These are phyloP conservation scores for Sporisorium scitamineum DNA, from an alignment of 1,284 basidiomycete species.

Conservation along the genomic window DNA sequence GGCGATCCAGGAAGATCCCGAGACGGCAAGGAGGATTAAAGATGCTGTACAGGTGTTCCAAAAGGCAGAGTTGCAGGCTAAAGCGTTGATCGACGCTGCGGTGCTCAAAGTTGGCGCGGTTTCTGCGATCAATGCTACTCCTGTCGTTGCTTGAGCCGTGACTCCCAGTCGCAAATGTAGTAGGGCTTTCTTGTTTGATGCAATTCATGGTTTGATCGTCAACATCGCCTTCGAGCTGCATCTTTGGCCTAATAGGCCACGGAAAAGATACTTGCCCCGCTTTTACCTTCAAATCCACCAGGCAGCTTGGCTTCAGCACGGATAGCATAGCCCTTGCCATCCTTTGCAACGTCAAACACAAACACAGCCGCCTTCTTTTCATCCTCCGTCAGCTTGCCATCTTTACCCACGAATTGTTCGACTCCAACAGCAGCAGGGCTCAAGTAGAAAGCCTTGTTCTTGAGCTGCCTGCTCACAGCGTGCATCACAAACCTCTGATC, in stretches of 20 bases:
- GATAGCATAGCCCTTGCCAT: slow-evolving; percentile 26
- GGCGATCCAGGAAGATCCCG: slow-evolving; percentile 22
- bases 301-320: slow-evolving; percentile 6
- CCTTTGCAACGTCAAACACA: slow-evolving; percentile 13
- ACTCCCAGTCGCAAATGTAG: too few species aligned
- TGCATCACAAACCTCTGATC: slow-evolving; percentile 19
- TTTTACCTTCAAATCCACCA: background rate
- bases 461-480: slow-evolving; percentile 2
- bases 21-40: slow-evolving; percentile 35
- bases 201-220: background rate
- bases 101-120: slow-evolving; percentile 15
- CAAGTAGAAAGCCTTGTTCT: slow-evolving; percentile 20
- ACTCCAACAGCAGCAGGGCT: background rate
- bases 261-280: slow-evolving; percentile 6
- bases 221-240: too few species aligned
- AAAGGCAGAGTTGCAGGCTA: slow-evolving; percentile 32
- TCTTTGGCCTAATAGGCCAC: slow-evolving; percentile 9
- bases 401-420: slow-evolving; percentile 8
- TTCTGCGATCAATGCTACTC: slow-evolving; percentile 3
- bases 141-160: slow-evolving; percentile 8
- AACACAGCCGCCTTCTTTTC: slow-evolving; percentile 13
- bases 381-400: slow-evolving; percentile 9
- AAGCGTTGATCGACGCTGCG: slow-evolving; percentile 29
- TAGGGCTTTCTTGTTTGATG: too few species aligned
- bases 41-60: slow-evolving; percentile 37